phyloP scores from a whole-genome alignment of 306 rosid genomes.

The Spatholobus suberectus region DNA sequence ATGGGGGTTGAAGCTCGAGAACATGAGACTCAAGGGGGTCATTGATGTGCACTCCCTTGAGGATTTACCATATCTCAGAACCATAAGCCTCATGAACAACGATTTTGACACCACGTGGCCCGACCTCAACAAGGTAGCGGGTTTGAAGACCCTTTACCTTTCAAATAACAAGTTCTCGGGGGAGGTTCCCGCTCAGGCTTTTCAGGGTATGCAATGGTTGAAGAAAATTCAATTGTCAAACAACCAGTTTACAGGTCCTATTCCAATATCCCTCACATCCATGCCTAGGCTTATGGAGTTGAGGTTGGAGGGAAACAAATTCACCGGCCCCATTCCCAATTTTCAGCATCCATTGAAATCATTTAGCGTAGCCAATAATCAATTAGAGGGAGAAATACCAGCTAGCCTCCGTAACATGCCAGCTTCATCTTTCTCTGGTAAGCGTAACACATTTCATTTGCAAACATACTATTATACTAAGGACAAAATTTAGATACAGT shows the following conservation, averaged over 20 bases:
- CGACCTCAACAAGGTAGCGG: constrained; percentile 40
- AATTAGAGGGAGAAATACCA: constrained; percentile 77
- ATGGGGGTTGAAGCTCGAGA: constrained; percentile 71
- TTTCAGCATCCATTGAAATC: constrained; percentile 42
- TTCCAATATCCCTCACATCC: constrained; percentile 60
- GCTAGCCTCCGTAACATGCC: constrained; percentile 37
- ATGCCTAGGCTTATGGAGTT: constrained; percentile 64
- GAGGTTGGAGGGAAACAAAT: constrained; percentile 63
- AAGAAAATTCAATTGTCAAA: constrained; percentile 68
- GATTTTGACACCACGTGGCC: constrained; percentile 63
- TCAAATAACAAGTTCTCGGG: constrained; percentile 69
- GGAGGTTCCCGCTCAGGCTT: constrained; percentile 50
- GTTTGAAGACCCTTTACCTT: constrained; percentile 57
- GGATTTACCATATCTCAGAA: constrained; percentile 53
- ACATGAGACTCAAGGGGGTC: constrained; percentile 66
- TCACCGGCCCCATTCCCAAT: constrained; percentile 67
- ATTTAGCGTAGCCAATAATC: constrained; percentile 63
- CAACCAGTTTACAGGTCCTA: constrained; percentile 60
- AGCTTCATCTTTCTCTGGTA: constrained; percentile 66
- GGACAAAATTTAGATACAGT: too few relatives aligned
- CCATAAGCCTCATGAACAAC: constrained; percentile 69
- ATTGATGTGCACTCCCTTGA: constrained; percentile 57
- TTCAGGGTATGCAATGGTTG: constrained; percentile 57
- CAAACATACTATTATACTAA: not conserved
- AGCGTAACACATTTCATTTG: not conserved